Percentiles rank a stretch among this genome's conserved stretches.
Evolutionary conservation across 2,329 filamentous ascomycete genomes (phyloP).

Genomic region (Akanthomyces lecanii): DNA sequence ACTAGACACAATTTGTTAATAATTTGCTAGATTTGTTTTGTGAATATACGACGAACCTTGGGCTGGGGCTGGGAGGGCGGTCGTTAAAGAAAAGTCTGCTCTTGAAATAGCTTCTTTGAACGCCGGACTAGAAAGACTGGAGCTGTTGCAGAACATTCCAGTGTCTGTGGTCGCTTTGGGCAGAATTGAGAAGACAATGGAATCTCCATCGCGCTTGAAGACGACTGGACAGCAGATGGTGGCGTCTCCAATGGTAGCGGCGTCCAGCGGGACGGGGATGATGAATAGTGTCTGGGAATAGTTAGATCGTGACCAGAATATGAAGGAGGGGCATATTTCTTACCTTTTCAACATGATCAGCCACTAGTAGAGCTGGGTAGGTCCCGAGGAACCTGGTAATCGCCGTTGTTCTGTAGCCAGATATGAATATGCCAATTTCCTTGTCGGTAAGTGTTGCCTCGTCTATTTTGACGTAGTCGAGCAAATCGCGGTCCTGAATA

Average conservation of each 20-base stretch:
- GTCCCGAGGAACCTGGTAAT: conserved; percentile 21
- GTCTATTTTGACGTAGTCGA: conserved; percentile 18
- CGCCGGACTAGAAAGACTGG: background rate
- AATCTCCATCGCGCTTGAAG: conserved; percentile 18
- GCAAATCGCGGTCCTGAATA: conserved; percentile 11
- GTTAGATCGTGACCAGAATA: background rate
- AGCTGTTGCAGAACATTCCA: background rate
- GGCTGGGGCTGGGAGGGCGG: background rate
- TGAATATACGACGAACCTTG: background rate
- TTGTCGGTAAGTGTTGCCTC: conserved; percentile 14
- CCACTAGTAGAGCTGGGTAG: conserved; percentile 20
- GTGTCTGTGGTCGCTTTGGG: conserved; percentile 18
- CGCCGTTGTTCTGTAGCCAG: conserved; percentile 15
- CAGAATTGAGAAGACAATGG: conserved; percentile 19
- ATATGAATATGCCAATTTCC: conserved; percentile 21
- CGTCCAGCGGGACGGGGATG: conserved; percentile 21
- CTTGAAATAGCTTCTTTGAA: background rate
- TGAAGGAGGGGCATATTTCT: background rate
- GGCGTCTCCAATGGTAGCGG: conserved; percentile 21
- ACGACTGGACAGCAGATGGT: conserved; percentile 21
- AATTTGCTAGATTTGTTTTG: background rate
- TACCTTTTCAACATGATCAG: conserved; percentile 21
- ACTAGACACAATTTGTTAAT: background rate
- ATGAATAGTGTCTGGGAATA: conserved; percentile 19
- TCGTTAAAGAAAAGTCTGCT: background rate